Evolutionary conservation across 352 stramenopile genomes (phyloP).

Genomic region (Lagenidium giganteum): DNA sequence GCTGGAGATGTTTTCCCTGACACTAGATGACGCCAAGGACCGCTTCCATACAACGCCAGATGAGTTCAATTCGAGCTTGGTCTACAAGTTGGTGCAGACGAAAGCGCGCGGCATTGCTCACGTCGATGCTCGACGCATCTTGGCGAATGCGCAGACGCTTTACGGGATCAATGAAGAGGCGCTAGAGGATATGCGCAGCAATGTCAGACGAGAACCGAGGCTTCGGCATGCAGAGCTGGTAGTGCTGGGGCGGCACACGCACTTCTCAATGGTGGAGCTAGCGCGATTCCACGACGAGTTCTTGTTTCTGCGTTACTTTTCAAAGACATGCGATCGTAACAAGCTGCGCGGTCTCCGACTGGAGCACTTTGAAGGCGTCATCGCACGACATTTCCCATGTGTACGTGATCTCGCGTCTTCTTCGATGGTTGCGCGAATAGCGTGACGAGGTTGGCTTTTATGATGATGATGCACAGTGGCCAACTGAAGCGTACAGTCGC

Average conservation of each 20-base stretch:
- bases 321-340: conserved; percentile 30
- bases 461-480: conserved; percentile 27
- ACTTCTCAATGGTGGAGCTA: conserved; percentile 52
- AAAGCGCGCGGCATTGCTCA: no score
- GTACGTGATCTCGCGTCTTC: conserved; percentile 13
- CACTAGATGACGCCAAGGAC: conserved; percentile 29
- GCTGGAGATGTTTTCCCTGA: conserved; percentile 47
- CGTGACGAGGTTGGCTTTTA: conserved; percentile 1
- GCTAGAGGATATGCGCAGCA: conserved; percentile 51
- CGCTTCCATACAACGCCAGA: no score
- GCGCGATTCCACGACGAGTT: conserved; percentile 59
- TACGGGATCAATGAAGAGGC: conserved; percentile 57
- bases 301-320: conserved; percentile 48
- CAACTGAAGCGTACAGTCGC: conserved; percentile 27
- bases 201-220: conserved; percentile 35
- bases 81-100: conserved; percentile 61
- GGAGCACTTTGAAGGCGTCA: conserved; percentile 48
- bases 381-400: conserved; percentile 40
- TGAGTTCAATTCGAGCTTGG: conserved; percentile 43
- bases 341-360: conserved; percentile 43
- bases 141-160: conserved; percentile 30
- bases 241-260: conserved; percentile 36
- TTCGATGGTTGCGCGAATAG: neutral
- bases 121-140: conserved; percentile 23
- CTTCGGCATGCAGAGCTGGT: conserved; percentile 49